Evolutionary conservation across 371 early-diverging fungal species (phyloP), one percentile per base, ranked within the genome.

Genomic region (Syncephalastrum racemosum): DNA sequence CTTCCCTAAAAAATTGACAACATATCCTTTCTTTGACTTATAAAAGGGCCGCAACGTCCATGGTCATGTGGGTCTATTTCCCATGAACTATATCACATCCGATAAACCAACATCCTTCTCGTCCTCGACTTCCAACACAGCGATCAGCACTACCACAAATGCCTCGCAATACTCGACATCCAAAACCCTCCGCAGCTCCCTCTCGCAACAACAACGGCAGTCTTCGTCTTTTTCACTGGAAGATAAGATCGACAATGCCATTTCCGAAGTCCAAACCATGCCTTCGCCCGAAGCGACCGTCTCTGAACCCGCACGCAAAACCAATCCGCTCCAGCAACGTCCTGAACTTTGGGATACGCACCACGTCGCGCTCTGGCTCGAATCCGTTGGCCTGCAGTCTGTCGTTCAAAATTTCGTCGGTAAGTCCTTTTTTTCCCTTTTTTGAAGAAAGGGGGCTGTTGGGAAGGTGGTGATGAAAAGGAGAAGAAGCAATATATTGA

Each of bases 51-150:
- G 73, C 54, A 86, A 83, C 54, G 40, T 71, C 1, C 66, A 68
- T 42, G 87, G 86, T 25, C 73, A 80, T 39, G 71, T 75, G 19
- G 89, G 90, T 19, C 67, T 88, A 19, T 90, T 90, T 59, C 92
- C 89, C 22, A 77, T 70, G 72, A 89, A 81, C 64, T 85, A 82
- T 62, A 80, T 78, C 50, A 80, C 80, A 22, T 51, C 65, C 22
- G 27, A 42, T 18, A 58, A 62, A 19, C 53, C 68, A 13, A 23
- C 43, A 50, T 41, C 39, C 49, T 31, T 23, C 20, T 53, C 60
- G 42, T 57, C 58, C 42, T 42, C 50, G 25, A 46, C 56, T 23
- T 56, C 44, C 18, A 46, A 52, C 27, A 24, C 13, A 19, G 45
- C 58, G 14, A 54, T 42, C 24, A 41, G 36, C 36, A 54, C 47